These are phyloP conservation scores for Candida michaelii DNA, from an alignment of 805 yeast genomes.

Conservation along the genomic window DNA sequence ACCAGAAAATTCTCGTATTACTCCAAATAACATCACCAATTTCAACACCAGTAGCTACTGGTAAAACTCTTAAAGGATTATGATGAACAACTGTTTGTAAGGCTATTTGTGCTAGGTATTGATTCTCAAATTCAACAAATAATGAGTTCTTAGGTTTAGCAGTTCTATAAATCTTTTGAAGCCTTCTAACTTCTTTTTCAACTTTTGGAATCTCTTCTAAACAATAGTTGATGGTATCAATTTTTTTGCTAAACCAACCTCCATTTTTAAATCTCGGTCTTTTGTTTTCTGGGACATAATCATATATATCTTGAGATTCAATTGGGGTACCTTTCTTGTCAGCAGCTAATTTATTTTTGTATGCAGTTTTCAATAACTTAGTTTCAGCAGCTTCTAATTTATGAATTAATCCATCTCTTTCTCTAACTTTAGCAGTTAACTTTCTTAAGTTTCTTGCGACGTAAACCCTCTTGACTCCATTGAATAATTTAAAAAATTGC, in stretches of 20 bases:
- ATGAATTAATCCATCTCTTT: slow-evolving; percentile 59
- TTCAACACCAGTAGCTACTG: slow-evolving; percentile 60
- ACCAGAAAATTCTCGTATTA: slow-evolving; percentile 76
- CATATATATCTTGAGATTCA: slow-evolving; percentile 47
- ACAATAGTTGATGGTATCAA: slow-evolving; percentile 61
- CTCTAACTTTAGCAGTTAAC: slow-evolving; percentile 53
- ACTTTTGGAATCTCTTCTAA: slow-evolving; percentile 56
- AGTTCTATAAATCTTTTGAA: slow-evolving; percentile 52
- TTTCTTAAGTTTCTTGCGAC: slow-evolving; percentile 65
- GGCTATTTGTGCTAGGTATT: slow-evolving; percentile 74
- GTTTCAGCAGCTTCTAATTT: slow-evolving; percentile 69
- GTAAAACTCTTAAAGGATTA: slow-evolving; percentile 60
- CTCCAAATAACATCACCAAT: slow-evolving; percentile 68
- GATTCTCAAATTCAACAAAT: slow-evolving; percentile 76
- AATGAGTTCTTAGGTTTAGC: slow-evolving; percentile 72
- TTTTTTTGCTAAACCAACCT: slow-evolving; percentile 41
- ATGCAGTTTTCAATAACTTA: slow-evolving; percentile 56
- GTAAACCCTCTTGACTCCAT: slow-evolving; percentile 81
- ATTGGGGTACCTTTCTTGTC: slow-evolving; percentile 61
- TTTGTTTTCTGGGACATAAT: slow-evolving; percentile 63
- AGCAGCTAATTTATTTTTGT: slow-evolving; percentile 60
- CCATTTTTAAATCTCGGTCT: slow-evolving; percentile 66
- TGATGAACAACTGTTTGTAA: slow-evolving; percentile 63
- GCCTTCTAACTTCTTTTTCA: slow-evolving; percentile 52
- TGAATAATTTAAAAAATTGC: slow-evolving; percentile 72